phyloP scores from a whole-genome alignment of 2,329 filamentous ascomycete species.

The Neopestalotiopsis clavispora region DNA sequence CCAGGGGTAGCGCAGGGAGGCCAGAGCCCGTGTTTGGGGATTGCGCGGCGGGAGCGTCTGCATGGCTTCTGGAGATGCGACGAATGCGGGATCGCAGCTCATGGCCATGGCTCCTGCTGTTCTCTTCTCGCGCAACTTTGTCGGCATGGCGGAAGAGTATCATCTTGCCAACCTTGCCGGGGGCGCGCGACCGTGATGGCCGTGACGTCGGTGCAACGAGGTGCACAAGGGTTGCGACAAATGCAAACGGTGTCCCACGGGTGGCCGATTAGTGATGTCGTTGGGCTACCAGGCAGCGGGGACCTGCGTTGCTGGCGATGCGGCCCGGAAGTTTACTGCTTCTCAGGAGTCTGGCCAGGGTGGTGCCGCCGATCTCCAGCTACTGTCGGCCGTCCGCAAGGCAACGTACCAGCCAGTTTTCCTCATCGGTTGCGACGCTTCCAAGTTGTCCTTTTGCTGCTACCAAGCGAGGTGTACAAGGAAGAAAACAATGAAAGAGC shows the following conservation, averaged over 20 bases:
- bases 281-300: neutral
- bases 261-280: neutral
- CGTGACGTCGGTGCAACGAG: neutral
- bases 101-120: neutral
- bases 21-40: neutral
- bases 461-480: neutral
- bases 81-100: neutral
- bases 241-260: neutral
- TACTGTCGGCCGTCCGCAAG: constrained; percentile 12
- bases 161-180: neutral
- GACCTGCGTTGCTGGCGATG: constrained; percentile 1
- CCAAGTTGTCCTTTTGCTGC: neutral
- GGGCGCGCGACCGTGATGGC: neutral
- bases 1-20: constrained; percentile 30
- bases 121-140: neutral
- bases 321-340: neutral
- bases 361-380: constrained; percentile 16
- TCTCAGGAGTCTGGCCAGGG: constrained; percentile 2
- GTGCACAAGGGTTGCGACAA: neutral
- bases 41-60: neutral
- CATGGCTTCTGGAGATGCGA: neutral
- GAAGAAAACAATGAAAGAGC: neutral
- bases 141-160: constrained; percentile 4
- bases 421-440: constrained; percentile 10
- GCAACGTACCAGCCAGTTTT: constrained; percentile 1